Evolutionary conservation across 1,284 basidiomycete genomes (phyloP), one percentile per base, ranked within the genome.

Genomic region (Ustilago crameri): DNA sequence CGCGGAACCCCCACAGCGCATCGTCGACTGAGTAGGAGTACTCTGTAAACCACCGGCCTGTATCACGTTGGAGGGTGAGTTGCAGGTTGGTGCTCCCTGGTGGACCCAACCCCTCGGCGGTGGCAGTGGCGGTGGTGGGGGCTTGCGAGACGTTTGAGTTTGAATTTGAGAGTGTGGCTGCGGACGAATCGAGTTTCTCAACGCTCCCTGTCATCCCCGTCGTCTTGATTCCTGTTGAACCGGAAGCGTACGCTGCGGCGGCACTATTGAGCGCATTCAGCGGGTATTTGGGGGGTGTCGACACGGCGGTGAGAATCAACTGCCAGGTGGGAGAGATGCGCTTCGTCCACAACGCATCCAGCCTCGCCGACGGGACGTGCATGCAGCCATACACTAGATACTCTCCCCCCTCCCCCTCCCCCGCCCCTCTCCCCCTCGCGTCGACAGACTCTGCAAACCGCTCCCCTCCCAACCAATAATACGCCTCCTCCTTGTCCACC

Each of bases 1-100:
- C 88, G 9, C 92, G 88, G 20, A 93, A 84, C 9, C 95, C 95
- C 87, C 91, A 91, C 90, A 98, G 93, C 12, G 86, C 90, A 80
- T 98, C 95, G 75, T 95, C 92, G 0, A 93, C 91, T 66, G 93
- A 95, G 87, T 92, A 98, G 14, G 91, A 92, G 80, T 96, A 98
- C 84, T 98, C 95, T 3, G 91, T 91, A 68, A 92, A 93, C 89
- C 92, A 95, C 70, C 91, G 88, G 0, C 95, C 95, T 1, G 92
- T 89, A 80, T 97, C 93, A 76, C 95, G 92, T 83, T 97, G 93
- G 26, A 98, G 84, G 63, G 89, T 92, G 62, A 98, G 83, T 87
- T 97, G 90, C 68, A 97, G 82, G 17, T 83, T 80, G 0, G 82
- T 82, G 26, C 77, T 62, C 4, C 78, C 79, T 0, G 79, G 72